Evolutionary conservation across 495 filamentous ascomycete species (phyloP), one percentile per base, ranked within the genome.

Genomic region (Zalerion maritima): DNA sequence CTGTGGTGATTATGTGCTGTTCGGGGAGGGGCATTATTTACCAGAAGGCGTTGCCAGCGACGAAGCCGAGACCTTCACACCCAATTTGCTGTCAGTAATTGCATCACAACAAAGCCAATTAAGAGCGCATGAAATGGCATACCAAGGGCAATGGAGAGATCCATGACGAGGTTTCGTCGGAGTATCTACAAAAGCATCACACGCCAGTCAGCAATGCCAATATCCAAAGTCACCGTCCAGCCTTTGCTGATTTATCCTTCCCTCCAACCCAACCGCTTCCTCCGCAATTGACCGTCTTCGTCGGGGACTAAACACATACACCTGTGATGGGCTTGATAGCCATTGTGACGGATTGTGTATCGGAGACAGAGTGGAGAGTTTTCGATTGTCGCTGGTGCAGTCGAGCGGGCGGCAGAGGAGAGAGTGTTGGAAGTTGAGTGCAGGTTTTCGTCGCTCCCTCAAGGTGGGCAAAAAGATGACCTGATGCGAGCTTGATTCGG

Each of bases 151-250:
- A 61, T 45, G 26, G 47, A 29, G 29, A 66, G 46, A 31, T 64
- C 58, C 19, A 54, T 45, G 34, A 66, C 50, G 36, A 66, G 58
- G 37, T 50, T 46, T 39, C 57, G 46, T 44, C 60, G 58, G 48
- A 66, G 55, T 57, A 66, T 66, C 61, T 66, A 31, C 7, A 33
- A 41, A 21, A 45, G 31, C 28, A n/a, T 24, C 14, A 25, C 7
- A 3, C 14, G 14, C 11, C 26, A 10, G 15, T 18, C 15, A 7
- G 25, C 31, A 26, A 23, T 19, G 33, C 28, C 21, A 26, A 20
- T 12, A 12, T 17, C 35, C 21, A 22, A 24, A 41, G 45, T 37
- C 42, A 22, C n/a, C 19, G 18, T 17, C 16, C 11, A 31, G 31
- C 15, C 17, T 36, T 28, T 7, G 31, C 20, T 34, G 3, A 6